phyloP scores from a whole-genome alignment of 163 green algal species.

The Scenedesmus sp. region DNA sequence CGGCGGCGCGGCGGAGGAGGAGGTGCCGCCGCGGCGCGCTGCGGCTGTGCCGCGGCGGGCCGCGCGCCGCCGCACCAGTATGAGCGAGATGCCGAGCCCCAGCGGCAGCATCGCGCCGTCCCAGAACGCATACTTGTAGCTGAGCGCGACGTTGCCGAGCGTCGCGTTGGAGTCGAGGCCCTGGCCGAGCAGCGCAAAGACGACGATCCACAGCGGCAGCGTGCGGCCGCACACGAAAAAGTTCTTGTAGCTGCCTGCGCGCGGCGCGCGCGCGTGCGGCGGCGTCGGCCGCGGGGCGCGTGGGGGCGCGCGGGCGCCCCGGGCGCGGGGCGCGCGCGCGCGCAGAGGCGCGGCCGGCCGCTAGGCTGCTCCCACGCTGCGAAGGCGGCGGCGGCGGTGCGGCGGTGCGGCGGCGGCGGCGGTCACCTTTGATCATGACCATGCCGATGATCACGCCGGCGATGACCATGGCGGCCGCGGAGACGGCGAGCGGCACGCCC shows the following conservation, averaged over 20 bases:
- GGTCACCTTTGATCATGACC: slow-evolving; percentile 32
- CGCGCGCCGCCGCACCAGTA: slow-evolving; percentile 47
- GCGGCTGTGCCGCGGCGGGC: too few species aligned
- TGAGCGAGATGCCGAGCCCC: slow-evolving; percentile 57
- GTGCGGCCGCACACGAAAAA: slow-evolving; percentile 59
- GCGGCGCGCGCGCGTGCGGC: too few species aligned
- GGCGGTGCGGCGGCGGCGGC: too few species aligned
- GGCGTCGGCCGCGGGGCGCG: too few species aligned
- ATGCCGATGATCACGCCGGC: slow-evolving; percentile 38
- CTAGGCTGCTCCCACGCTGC: too few species aligned
- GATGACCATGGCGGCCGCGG: slow-evolving; percentile 7
- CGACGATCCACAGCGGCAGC: slow-evolving; percentile 54
- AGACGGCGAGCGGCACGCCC: slow-evolving; percentile 41
- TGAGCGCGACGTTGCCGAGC: slow-evolving; percentile 49
- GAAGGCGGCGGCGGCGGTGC: too few species aligned
- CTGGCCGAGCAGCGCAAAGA: slow-evolving; percentile 51
- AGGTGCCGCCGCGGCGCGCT: too few species aligned
- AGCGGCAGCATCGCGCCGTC: slow-evolving; percentile 61
- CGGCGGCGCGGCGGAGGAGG: too few species aligned
- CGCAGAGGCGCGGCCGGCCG: too few species aligned
- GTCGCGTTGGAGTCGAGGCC: slow-evolving; percentile 61
- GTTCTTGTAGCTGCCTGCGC: slow-evolving; percentile 32
- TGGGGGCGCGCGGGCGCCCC: too few species aligned
- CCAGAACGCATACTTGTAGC: slow-evolving; percentile 52
- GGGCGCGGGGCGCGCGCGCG: too few species aligned